Evolutionary conservation across 208 protist genomes (phyloP).

Genomic region (Leishmania lainsoni): DNA sequence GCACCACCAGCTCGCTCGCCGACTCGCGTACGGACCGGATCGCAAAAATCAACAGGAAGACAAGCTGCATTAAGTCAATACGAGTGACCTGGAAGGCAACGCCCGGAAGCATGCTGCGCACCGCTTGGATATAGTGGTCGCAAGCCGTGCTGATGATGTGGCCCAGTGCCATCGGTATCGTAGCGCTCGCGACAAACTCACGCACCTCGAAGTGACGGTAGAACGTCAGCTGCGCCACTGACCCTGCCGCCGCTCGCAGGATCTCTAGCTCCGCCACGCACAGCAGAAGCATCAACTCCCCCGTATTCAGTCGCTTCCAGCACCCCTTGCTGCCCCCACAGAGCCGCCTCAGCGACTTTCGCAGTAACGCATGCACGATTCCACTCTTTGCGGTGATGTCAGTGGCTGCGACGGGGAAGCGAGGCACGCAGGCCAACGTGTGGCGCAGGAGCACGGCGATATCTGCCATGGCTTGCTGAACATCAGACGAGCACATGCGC

Average conservation of each 20-base stretch:
- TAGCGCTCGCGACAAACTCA: slow-evolving; percentile 77
- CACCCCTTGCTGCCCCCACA: slow-evolving; percentile 27
- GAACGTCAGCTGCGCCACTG: slow-evolving; percentile 72
- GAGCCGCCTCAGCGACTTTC: slow-evolving; percentile 24
- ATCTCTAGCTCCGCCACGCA: slow-evolving; percentile 72
- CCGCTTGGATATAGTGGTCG: slow-evolving; percentile 47
- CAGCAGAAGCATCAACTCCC: slow-evolving; percentile 72
- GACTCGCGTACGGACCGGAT: slow-evolving; percentile 65
- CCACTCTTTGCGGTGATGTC: slow-evolving; percentile 28
- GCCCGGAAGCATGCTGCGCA: slow-evolving; percentile 41
- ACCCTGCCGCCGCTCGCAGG: slow-evolving; percentile 68
- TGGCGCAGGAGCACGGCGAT: slow-evolving; percentile 65
- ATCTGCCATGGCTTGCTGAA: slow-evolving; percentile 75
- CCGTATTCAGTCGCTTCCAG: slow-evolving; percentile 53
- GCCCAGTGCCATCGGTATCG: slow-evolving; percentile 43
- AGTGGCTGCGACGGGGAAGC: slow-evolving; percentile 12
- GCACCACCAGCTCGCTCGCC: slow-evolving; percentile 53
- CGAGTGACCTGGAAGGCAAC: slow-evolving; percentile 53
- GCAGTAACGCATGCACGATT: slow-evolving; percentile 8
- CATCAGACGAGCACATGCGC: slow-evolving; percentile 79
- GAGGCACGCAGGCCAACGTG: slow-evolving; percentile 26
- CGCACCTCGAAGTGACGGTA: slow-evolving; percentile 83
- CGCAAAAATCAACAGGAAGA: slow-evolving; percentile 72
- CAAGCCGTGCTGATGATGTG: slow-evolving; percentile 55
- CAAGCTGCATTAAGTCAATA: slow-evolving; percentile 65